These are phyloP conservation scores for Talaromyces albobiverticillius DNA, from an alignment of 2,329 filamentous ascomycete species.

Conservation along the genomic window DNA sequence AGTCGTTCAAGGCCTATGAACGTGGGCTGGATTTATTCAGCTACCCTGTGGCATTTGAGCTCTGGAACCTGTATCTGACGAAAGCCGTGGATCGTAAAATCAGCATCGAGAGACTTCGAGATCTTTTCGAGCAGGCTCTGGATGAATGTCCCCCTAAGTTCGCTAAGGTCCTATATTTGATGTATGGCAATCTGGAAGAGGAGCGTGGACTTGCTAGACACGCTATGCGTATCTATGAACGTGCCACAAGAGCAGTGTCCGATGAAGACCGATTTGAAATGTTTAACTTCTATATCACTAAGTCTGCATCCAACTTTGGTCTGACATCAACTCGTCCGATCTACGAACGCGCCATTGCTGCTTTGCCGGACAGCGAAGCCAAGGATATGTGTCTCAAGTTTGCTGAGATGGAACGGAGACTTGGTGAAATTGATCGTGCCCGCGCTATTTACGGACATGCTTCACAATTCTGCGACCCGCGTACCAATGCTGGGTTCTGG, in stretches of 20 bases:
- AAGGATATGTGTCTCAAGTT: conserved; percentile 99
- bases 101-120: conserved; percentile 86
- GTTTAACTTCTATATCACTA: conserved; percentile 99
- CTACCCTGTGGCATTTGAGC: conserved; percentile 95
- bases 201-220: conserved; percentile 90
- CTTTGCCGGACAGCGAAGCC: conserved; percentile 88
- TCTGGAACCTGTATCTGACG: conserved; percentile 97
- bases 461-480: conserved; percentile 93
- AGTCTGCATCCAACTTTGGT: conserved; percentile 96
- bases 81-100: conserved; percentile 97
- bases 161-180: conserved; percentile 91
- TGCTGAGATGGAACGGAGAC: conserved; percentile 87
- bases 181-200: conserved; percentile 97
- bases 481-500: conserved; percentile 90
- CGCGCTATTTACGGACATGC: conserved; percentile 95
- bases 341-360: conserved; percentile 91
- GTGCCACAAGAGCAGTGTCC: conserved; percentile 87
- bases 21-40: conserved; percentile 96
- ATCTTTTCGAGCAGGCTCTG: conserved; percentile 95
- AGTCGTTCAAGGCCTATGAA: conserved; percentile 97
- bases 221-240: conserved; percentile 98
- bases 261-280: conserved; percentile 95
- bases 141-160: conserved; percentile 95
- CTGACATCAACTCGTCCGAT: conserved; percentile 91
- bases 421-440: conserved; percentile 92